These are phyloP conservation scores for Cytospora piceicola DNA, from an alignment of 2,329 filamentous ascomycete species.

Conservation along the genomic window DNA sequence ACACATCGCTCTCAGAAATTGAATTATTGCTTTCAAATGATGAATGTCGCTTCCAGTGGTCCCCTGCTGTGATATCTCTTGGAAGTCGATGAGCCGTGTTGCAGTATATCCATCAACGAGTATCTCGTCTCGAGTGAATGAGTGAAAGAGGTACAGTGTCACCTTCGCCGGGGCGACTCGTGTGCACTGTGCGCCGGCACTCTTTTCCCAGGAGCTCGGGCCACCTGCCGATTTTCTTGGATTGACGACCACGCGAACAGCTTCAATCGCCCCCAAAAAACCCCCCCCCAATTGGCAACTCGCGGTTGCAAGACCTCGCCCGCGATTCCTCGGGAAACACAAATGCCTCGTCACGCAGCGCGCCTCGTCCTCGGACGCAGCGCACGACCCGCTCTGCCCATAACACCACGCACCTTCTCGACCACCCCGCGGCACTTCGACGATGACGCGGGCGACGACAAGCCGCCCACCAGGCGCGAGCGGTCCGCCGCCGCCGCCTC, in stretches of 20 bases:
- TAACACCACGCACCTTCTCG: slow-evolving; percentile 24
- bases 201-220: slow-evolving; percentile 11
- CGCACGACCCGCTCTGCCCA: slow-evolving; percentile 11
- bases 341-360: slow-evolving; percentile 31
- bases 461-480: slow-evolving; percentile 19
- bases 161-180: not conserved
- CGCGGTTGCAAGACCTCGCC: slow-evolving; percentile 7
- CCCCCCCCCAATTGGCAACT: not conserved
- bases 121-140: not conserved
- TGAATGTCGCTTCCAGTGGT: too few species aligned
- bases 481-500: slow-evolving; percentile 30
- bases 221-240: slow-evolving; percentile 21
- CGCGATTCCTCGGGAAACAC: not conserved
- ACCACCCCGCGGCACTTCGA: slow-evolving; percentile 17
- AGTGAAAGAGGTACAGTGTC: not conserved
- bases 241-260: slow-evolving; percentile 9
- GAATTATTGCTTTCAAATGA: not conserved
- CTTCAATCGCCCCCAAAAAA: not conserved
- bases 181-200: not conserved
- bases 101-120: not conserved
- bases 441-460: slow-evolving; percentile 25
- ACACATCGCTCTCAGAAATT: not conserved
- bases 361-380: slow-evolving; percentile 31
- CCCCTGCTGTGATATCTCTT: not conserved
- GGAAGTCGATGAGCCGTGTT: not conserved